A percentile compares a stretch with the other conserved stretches of the same genome.
phyloP scores from a whole-genome alignment of 2,329 filamentous ascomycete species.

The Stagonosporopsis vannaccii region DNA sequence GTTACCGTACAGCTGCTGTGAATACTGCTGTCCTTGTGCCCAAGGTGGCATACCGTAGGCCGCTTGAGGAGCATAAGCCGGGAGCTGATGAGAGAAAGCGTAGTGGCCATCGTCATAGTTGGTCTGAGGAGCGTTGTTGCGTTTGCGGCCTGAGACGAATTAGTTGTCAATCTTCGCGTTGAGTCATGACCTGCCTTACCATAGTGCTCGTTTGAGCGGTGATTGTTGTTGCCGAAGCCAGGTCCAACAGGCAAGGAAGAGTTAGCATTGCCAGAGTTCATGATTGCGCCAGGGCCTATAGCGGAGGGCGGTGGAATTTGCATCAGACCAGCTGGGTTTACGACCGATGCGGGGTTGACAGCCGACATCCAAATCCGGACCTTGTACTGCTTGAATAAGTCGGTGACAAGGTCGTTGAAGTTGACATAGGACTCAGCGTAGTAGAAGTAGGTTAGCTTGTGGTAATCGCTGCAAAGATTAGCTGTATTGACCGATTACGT shows the following conservation, averaged over 20 bases:
- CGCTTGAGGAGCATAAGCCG: conserved; percentile 32
- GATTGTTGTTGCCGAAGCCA: conserved; percentile 39
- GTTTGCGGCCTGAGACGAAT: conserved; percentile 26
- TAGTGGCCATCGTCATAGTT: conserved; percentile 39
- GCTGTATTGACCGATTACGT: neutral
- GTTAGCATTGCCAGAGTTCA: conserved; percentile 30
- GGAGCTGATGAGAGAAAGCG: conserved; percentile 44
- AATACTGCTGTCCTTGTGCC: conserved; percentile 31
- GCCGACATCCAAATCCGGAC: conserved; percentile 99
- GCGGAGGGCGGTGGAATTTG: conserved; percentile 48
- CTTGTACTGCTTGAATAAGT: conserved; percentile 99
- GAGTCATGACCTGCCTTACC: conserved; percentile 24
- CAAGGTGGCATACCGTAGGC: conserved; percentile 38
- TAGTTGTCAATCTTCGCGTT: conserved; percentile 5
- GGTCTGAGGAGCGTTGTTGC: conserved; percentile 25
- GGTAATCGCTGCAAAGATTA: conserved; percentile 78
- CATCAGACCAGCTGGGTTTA: conserved; percentile 44
- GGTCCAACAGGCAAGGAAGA: conserved; percentile 40
- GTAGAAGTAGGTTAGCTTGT: conserved; percentile 99
- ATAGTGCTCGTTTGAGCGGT: conserved; percentile 37
- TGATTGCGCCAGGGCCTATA: conserved; percentile 48
- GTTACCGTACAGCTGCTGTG: conserved; percentile 31
- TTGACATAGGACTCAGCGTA: conserved; percentile 98
- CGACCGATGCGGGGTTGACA: conserved; percentile 94
- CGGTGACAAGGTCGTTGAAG: conserved; percentile 96